Evolutionary conservation across 179 eudicot species (phyloP), one percentile per base, ranked within the genome.

Genomic region (Drosera spatulata): DNA sequence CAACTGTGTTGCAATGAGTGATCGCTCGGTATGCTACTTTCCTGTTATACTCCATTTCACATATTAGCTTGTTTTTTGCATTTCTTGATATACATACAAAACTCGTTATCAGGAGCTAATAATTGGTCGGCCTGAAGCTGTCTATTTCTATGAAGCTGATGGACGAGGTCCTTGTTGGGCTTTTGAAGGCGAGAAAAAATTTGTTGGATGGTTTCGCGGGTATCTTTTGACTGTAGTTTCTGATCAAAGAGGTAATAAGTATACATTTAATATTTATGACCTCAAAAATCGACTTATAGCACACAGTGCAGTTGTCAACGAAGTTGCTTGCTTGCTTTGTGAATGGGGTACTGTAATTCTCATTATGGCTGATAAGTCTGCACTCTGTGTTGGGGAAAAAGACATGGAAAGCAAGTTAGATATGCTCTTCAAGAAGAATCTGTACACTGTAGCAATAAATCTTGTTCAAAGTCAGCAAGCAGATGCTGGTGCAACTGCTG

Each of bases 151-250:
- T 50, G 93, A 87, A 71, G 85, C 79, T 70, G 87, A 87, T 73
- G 97, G 97, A 11, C 95, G 95, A 59, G 97, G 97, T 62, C 93
- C 97, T 61, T 90, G 97, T 74, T 90, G 93, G 95, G 97, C 97
- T 7, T 84, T 90, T 75, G 97, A 90, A 66, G 97, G 97, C 68
- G 95, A 90, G 58, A 90, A 90, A 68, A 87, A 81, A 71, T 75
- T 81, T 54, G 61, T 87, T 55, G 97, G 97, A 41, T 90, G 97
- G 97, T 90, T 87, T 62, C 91, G 97, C 68, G 97, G 97, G 41
- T 90, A 90, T 62, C 89, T 90, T 54, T 73, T 93, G 61, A 84
- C 95, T 75, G 83, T 93, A 59, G 79, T 84, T 70, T 84, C 83
- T 53, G 97, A 89, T 79, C 95, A 76, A 79, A 86, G 89, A 74